Conservation (phyloP, 371 early-diverging fungal genomes). For the Mucor velutinosus region DNA sequence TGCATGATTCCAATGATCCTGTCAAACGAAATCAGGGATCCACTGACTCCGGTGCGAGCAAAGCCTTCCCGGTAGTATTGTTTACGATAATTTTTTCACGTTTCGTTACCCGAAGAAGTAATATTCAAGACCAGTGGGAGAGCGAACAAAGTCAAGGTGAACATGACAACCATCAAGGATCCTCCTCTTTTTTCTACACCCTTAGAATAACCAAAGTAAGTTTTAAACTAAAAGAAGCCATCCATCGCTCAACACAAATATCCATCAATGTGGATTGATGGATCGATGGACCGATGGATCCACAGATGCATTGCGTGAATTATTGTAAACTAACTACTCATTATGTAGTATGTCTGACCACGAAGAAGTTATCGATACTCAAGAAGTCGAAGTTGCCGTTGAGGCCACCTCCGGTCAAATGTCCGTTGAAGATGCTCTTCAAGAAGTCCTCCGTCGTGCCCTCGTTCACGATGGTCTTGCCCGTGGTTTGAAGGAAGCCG, state of each 20-base stretch:
- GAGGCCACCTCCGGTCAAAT: constrained; percentile 72
- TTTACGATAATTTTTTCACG: not conserved
- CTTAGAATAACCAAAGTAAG: constrained; percentile 28
- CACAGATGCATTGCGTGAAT: constrained; percentile 58
- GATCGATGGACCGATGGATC: too few species aligned
- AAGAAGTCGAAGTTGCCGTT: constrained; percentile 83
- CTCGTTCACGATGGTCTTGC: constrained; percentile 96
- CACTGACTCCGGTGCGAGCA: not conserved
- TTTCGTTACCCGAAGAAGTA: not conserved
- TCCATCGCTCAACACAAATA: not conserved
- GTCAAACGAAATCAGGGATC: too few species aligned
- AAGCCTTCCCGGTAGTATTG: not conserved
- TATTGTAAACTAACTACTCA: too few species aligned
- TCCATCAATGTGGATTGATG: constrained; percentile 9
- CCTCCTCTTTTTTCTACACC: constrained; percentile 26
- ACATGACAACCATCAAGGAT: not conserved
- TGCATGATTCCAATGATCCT: too few species aligned
- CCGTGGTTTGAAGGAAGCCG: constrained; percentile 97
- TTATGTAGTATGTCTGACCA: constrained; percentile 66
- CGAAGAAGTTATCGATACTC: constrained; percentile 64
- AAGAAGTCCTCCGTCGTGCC: constrained; percentile 95
- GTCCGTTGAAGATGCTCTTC: constrained; percentile 96
- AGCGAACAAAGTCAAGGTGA: not conserved
- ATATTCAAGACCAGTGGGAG: not conserved
- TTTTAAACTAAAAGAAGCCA: not conserved